Base-by-base conservation (phyloP, 805 yeast genomes). In the Ogataea glucozyma region DNA sequence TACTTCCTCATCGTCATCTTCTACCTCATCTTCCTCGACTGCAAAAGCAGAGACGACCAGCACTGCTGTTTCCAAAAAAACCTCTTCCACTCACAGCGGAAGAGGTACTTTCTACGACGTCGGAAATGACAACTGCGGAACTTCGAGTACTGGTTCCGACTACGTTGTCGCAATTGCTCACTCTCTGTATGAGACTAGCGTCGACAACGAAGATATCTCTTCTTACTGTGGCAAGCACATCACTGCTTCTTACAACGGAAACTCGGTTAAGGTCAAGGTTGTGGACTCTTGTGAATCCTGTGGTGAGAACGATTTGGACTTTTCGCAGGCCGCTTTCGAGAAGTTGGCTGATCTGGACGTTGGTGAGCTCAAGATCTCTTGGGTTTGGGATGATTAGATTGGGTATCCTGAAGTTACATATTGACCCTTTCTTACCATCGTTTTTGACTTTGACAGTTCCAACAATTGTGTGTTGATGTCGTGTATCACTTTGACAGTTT, bases 251-350 rank as follows among this genome's bases (percentile, higher is more conserved):
- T 75, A 72, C 54, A 57, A 62, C 38, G 78, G 76, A 20, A 75
- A 74, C 33, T 65, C 77, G 13, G 78, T 76, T 34, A 66, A 61
- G 20, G 83, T 77, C 30, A 72, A 69, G 22, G 80, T 77, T 34
- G 79, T 73, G 17, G 83, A 78, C 57, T 62, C 77, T 14, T 78
- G 83, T 57, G 73, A 56, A 31, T 78, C 74, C 1, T 78, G 83
- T 50, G 49, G 60, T 27, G 63, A 64, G 18, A 43, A 63, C 41
- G 78, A 74, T 52, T 65, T 78, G 43, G 82, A 78, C 55, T 70
- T 78, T 40, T 74, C 81, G 10, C 79, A 80, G n/a, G 40, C 70
- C 32, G 83, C 82, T 4, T 78, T 78, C 47, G 30, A 55, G 6
- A 47, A 67, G 42, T 59, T 78, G 41, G 81, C 80, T 12, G 74